phyloP scores from a whole-genome alignment of 805 yeast genomes.

The Teunomyces cretensis region DNA sequence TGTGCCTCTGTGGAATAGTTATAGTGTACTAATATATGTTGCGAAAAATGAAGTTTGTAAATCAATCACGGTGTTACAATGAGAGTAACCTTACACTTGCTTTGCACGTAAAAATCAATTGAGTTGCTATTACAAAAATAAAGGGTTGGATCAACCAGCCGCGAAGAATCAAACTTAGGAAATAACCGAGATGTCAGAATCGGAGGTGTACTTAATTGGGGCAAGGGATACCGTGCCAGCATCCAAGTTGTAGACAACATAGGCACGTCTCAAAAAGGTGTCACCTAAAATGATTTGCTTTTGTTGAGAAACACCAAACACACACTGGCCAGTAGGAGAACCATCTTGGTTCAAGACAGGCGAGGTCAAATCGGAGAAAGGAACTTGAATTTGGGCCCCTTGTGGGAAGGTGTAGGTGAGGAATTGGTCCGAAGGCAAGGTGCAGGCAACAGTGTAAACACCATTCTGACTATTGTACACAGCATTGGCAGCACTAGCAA shows the following conservation, averaged over 20 bases:
- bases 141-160: neutral
- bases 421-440: constrained; percentile 7
- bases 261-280: constrained; percentile 50
- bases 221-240: constrained; percentile 45
- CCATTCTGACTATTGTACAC: neutral
- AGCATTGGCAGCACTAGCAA: constrained; percentile 4
- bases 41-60: too few species aligned
- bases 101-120: too few species aligned
- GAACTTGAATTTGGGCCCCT: constrained; percentile 7
- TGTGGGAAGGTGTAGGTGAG: constrained; percentile 5
- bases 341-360: neutral
- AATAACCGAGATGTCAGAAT: constrained; percentile 7
- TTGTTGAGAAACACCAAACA: neutral
- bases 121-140: too few species aligned
- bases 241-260: constrained; percentile 56
- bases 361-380: constrained; percentile 6
- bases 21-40: too few species aligned
- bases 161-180: neutral
- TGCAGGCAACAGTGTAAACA: constrained; percentile 3
- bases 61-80: too few species aligned
- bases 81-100: too few species aligned
- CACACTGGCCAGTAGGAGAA: neutral
- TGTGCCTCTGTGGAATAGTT: too few species aligned
- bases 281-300: constrained; percentile 39
- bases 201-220: constrained; percentile 37